These are phyloP conservation scores for Akanthomyces uredinophilus DNA, from an alignment of 2,329 filamentous ascomycete species.

Conservation along the genomic window DNA sequence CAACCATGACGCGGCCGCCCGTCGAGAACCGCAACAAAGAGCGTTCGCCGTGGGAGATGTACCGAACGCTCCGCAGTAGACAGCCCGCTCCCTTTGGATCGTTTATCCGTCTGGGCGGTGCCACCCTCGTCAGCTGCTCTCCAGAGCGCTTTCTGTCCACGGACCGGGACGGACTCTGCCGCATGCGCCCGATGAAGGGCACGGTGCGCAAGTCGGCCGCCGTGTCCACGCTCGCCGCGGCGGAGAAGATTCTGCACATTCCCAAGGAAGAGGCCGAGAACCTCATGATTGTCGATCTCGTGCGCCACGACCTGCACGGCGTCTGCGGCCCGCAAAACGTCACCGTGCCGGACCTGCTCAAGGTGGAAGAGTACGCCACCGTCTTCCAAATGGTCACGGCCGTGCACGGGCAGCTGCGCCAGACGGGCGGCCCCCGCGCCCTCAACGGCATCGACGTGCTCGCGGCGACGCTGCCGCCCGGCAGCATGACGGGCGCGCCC, in stretches of 20 bases:
- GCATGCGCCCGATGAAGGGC: constrained; percentile 93
- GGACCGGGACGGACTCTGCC: constrained; percentile 50
- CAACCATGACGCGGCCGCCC: constrained; percentile 48
- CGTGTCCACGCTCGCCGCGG: constrained; percentile 64
- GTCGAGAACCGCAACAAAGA: constrained; percentile 34
- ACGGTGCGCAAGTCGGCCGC: constrained; percentile 74
- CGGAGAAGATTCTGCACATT: constrained; percentile 66
- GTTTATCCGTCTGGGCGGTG: constrained; percentile 64
- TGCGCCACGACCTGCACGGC: constrained; percentile 88
- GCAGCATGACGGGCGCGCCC: constrained; percentile 94
- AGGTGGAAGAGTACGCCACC: constrained; percentile 84
- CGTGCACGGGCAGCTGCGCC: constrained; percentile 63
- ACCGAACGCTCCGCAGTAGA: constrained; percentile 60
- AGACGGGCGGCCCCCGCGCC: background rate
- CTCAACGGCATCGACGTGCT: constrained; percentile 66
- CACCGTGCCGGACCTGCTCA: constrained; percentile 69
- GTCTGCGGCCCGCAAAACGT: constrained; percentile 73
- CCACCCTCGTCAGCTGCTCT: constrained; percentile 74
- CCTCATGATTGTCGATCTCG: constrained; percentile 95
- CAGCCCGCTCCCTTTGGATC: constrained; percentile 85
- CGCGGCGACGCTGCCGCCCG: constrained; percentile 73
- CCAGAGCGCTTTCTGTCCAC: constrained; percentile 80
- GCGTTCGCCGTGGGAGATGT: constrained; percentile 62
- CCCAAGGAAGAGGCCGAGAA: constrained; percentile 94
- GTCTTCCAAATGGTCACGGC: constrained; percentile 91